Percentiles rank a stretch among this genome's conserved stretches.
Conservation (phyloP, 768 basidiomycete species). For the Asterophora parasitica region DNA sequence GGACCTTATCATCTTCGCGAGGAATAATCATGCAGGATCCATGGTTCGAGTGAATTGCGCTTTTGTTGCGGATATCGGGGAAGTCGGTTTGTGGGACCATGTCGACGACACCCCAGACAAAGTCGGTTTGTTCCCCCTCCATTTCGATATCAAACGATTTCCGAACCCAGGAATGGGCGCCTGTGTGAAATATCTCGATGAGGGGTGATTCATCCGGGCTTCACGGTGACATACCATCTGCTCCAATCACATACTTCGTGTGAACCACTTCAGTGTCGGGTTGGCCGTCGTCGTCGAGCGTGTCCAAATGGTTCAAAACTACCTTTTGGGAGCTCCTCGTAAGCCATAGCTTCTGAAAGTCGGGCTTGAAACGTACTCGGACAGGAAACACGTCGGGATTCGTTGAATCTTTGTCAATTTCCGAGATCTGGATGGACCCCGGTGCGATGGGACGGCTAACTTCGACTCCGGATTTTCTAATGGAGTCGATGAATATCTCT, state of each 20-base stretch:
- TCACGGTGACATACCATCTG: constrained; percentile 50
- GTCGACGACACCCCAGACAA: constrained; percentile 82
- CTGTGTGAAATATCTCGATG: constrained; percentile 27
- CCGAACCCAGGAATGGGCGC: constrained; percentile 82
- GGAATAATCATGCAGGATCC: constrained; percentile 75
- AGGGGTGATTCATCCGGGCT: neutral
- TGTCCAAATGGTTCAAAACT: constrained; percentile 37
- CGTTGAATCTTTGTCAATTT: constrained; percentile 35
- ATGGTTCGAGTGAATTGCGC: constrained; percentile 62
- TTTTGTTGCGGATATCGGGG: constrained; percentile 67
- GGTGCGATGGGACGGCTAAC: constrained; percentile 51
- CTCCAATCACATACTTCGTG: constrained; percentile 74
- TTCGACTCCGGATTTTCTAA: constrained; percentile 40
- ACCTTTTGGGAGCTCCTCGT: constrained; percentile 27
- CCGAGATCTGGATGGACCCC: constrained; percentile 40
- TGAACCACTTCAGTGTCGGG: constrained; percentile 49
- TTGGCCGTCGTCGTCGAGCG: constrained; percentile 27
- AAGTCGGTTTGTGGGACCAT: constrained; percentile 67
- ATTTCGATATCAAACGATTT: constrained; percentile 59
- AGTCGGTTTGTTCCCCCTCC: constrained; percentile 77
- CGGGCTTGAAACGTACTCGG: constrained; percentile 23
- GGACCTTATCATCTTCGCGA: constrained; percentile 60
- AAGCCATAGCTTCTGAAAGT: neutral
- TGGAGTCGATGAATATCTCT: constrained; percentile 51
- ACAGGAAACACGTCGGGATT: constrained; percentile 37